phyloP scores from a whole-genome alignment of 352 stramenopile genomes.

The Phytopythium mirpurense region DNA sequence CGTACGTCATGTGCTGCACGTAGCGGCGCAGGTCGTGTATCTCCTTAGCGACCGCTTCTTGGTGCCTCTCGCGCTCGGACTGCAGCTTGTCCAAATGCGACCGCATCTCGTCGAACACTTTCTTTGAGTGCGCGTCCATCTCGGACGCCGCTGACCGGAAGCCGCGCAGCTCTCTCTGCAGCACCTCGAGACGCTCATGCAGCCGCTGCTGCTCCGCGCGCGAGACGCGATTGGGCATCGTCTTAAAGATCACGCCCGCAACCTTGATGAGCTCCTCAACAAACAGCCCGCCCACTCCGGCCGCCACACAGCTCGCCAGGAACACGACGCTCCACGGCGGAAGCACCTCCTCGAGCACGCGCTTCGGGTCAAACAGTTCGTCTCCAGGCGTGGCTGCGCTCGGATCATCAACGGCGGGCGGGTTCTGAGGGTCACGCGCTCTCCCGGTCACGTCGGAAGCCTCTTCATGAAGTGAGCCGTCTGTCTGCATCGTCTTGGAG shows the following conservation, averaged over 20 bases:
- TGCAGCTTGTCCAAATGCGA: constrained; percentile 41
- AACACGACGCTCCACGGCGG: constrained; percentile 41
- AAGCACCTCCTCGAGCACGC: constrained; percentile 12
- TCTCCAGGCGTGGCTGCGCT: background rate
- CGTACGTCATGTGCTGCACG: constrained; percentile 41
- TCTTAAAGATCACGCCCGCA: constrained; percentile 24
- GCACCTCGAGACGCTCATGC: constrained; percentile 30
- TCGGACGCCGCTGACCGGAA: constrained; percentile 42
- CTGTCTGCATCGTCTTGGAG: background rate
- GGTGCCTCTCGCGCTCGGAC: constrained; percentile 43
- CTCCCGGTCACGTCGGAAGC: background rate
- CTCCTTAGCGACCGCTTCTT: constrained; percentile 54
- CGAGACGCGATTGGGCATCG: constrained; percentile 20
- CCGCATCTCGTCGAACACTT: constrained; percentile 43
- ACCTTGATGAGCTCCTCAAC: constrained; percentile 43
- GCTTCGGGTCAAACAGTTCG: background rate
- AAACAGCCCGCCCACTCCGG: constrained; percentile 49
- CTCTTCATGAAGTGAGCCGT: background rate
- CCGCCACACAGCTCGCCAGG: constrained; percentile 27
- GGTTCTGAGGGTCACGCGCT: background rate
- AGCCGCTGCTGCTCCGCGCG: constrained; percentile 36
- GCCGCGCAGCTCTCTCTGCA: constrained; percentile 46
- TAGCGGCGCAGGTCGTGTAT: constrained; percentile 54
- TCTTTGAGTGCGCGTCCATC: constrained; percentile 54
- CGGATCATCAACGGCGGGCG: no score